These are phyloP conservation scores for Agrocybe praecox DNA, from an alignment of 768 basidiomycete species.

Conservation along the genomic window DNA sequence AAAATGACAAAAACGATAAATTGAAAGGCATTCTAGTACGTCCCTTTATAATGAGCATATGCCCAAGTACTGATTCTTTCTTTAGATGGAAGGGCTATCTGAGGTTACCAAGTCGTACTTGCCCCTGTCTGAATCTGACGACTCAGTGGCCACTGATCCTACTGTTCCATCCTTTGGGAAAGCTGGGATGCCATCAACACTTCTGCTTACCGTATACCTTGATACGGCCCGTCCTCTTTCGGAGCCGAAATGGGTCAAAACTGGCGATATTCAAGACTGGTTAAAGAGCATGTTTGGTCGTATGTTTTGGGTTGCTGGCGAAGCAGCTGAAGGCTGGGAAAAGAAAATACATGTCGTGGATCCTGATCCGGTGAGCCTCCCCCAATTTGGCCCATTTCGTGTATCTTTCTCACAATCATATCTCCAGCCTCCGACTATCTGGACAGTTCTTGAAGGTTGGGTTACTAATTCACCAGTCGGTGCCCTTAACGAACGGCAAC, in stretches of 20 bases:
- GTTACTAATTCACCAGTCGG: constrained; percentile 83
- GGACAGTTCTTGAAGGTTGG: constrained; percentile 91
- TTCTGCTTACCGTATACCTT: constrained; percentile 76
- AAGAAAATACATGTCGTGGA: constrained; percentile 91
- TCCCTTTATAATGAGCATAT: constrained; percentile 9
- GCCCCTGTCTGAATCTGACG: constrained; percentile 51
- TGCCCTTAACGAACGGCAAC: constrained; percentile 71
- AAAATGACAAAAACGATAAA: constrained; percentile 53
- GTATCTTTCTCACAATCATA: constrained; percentile 5
- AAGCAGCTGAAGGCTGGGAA: constrained; percentile 90
- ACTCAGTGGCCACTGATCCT: constrained; percentile 46
- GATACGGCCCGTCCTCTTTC: constrained; percentile 89
- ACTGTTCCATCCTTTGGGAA: constrained; percentile 78
- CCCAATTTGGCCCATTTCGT: not conserved
- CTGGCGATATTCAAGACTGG: constrained; percentile 95
- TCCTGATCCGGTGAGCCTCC: constrained; percentile 84
- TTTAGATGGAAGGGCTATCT: constrained; percentile 74
- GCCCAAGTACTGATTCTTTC: constrained; percentile 9
- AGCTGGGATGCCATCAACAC: constrained; percentile 49
- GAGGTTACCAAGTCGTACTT: constrained; percentile 73
- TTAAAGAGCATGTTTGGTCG: constrained; percentile 84
- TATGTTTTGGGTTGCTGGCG: constrained; percentile 85
- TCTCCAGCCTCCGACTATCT: constrained; percentile 88
- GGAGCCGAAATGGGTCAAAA: constrained; percentile 96
- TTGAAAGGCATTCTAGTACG: constrained; percentile 77